Evolutionary conservation across 75 land plant genomes (phyloP), one percentile per base, ranked within the genome.

Genomic region (Chamaecyparis obtusa): DNA sequence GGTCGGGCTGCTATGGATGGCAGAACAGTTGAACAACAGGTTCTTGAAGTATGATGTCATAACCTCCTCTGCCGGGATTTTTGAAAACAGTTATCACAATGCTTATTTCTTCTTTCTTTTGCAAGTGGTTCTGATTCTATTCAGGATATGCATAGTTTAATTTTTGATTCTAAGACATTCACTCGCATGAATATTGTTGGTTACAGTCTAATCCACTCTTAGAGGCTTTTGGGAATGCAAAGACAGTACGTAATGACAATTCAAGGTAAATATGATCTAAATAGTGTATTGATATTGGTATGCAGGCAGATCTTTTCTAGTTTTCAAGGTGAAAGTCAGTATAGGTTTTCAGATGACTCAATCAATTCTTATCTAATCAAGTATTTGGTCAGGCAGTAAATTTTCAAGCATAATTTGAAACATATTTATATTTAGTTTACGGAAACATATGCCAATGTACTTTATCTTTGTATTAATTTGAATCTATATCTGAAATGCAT

Each of bases 211-310:
- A 98, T 91, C 99, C 99, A 39, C 96, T 98, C 39, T 85, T 98
- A 56, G 99, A 98, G 91, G 99, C 99, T 76, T 98, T 98, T 94
- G 99, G 99, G 55, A 98, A 98, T 94, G 99, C 99, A 83, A 96
- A 89, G 86, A 98, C 99, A 36, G 91, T 95, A 37, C 90, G 98
- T 76, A 98, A 98, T 93, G 98, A 98, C 88, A 98, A 98, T 87
- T 98, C 99, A 76, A 98, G 99, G 99, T 96, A 87, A 56, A 43
- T 37, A 46, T 13, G 11, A 32, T 33, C 76, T 74, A 74, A 74
- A 81, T 81, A 3, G 48, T 44, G 49, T 3, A 43, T 24, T 43
- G 33, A 11, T 81, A 21, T 24, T 43, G 27, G 51, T 81, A 43
- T 24, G 33, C 32, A 81, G n/a, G 83, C 41, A 44, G n/a, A 43